Base-by-base conservation (phyloP, 805 yeast species). In the Metschnikowia baotianmanensis region DNA sequence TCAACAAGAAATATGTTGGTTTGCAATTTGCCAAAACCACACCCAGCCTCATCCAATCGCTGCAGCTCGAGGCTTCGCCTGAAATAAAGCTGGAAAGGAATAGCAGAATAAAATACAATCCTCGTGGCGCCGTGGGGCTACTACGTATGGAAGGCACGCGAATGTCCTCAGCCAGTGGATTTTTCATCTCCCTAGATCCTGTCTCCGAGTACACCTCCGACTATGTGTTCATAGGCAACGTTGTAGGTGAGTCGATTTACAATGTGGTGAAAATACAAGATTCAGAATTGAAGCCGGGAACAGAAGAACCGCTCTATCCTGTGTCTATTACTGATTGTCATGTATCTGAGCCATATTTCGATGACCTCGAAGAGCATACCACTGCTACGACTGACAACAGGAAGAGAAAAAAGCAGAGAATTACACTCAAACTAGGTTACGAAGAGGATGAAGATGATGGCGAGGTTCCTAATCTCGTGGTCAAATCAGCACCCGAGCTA, bases 121-220 rank as follows among this genome's bases (percentile, higher is more conserved):
- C 68, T 29, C 65, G 83, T 36, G 89, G 88, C 0, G 54, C 76
- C 7, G 46, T 83, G 2, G 86, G 80, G 0, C 66, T 73, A 48
- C 76, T 76, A 10, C 66, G 57, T 10, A 38, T 34, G 9, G 47
- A 47, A 16, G 42, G 53, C 24, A 40, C 56, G 6, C 39, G 43
- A 9, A 6, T 16, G 7, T 43, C 48, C 17, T 46, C 51, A 7
- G 58, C 59, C 9, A 65, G 59, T 34, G 55, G 61, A 10, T 63
- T 65, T 41, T 57, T 62, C 37, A 54, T 58, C 15, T 77, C 85
- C 1, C 53, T 73, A 36, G 65, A 59, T 6, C 74, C 74, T 11
- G 48, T 72, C 10, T 74, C 76, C 6, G 71, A 70, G 28, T 62
- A 72, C 39, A 66, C 70, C 46, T 60, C 67, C 21, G 64, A 46